Conservation (phyloP, 129 eudicot species). For the Flaveria ramosissima region DNA sequence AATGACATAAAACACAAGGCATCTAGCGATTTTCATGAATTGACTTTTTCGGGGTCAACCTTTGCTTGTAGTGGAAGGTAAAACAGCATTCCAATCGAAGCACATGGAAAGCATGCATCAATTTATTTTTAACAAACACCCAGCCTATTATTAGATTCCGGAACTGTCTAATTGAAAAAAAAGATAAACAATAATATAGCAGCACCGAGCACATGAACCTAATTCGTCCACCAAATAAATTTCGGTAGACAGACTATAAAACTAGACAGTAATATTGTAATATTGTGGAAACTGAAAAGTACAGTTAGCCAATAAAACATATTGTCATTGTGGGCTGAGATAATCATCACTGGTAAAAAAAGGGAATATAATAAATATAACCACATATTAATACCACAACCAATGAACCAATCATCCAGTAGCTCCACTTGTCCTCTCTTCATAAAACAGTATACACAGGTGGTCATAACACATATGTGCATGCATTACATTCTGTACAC, state of each 20-base stretch:
- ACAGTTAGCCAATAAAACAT: background rate
- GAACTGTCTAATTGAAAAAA: background rate
- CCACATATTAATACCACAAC: background rate
- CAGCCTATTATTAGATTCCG: slow-evolving; percentile 11
- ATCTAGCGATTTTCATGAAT: background rate
- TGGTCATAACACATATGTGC: background rate
- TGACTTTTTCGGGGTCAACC: slow-evolving; percentile 16
- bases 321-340: slow-evolving; percentile 8
- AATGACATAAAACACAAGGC: slow-evolving; percentile 8
- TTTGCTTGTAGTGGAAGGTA: slow-evolving; percentile 15
- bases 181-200: background rate
- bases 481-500: background rate
- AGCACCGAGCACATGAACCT: slow-evolving; percentile 13
- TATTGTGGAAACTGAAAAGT: background rate
- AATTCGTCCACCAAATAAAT: slow-evolving; percentile 1
- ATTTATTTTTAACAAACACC: background rate
- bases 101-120: slow-evolving; percentile 11
- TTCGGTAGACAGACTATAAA: background rate
- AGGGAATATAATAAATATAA: background rate
- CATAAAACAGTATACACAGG: background rate
- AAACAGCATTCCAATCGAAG: slow-evolving; percentile 6
- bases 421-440: background rate
- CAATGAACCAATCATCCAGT: background rate
- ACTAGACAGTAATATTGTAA: background rate
- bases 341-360: slow-evolving; percentile 11